Evolutionary conservation across 805 yeast species (phyloP).

Genomic region (Saccharomycopsis guyanensis): DNA sequence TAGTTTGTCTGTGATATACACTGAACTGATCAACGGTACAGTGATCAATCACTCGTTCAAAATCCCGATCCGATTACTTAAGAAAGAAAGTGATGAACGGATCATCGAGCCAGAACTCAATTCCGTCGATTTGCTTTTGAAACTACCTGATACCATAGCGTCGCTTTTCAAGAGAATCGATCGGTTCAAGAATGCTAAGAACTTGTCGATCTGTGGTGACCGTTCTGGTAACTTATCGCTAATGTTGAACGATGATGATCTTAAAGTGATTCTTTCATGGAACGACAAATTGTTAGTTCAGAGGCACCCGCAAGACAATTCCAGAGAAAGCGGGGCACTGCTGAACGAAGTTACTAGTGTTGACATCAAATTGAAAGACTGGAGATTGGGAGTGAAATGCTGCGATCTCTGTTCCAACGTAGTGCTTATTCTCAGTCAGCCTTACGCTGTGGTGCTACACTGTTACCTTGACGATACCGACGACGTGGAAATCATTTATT

Average conservation of each 20-base stretch:
- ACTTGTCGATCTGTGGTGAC: conserved; percentile 42
- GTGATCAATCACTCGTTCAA: conserved; percentile 57
- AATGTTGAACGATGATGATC: conserved; percentile 44
- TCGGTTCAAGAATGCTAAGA: conserved; percentile 43
- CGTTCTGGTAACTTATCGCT: conserved; percentile 43
- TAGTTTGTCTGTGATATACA: conserved; percentile 47
- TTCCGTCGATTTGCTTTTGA: conserved; percentile 47
- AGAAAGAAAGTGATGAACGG: conserved; percentile 43
- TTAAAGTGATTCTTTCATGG: conserved; percentile 50
- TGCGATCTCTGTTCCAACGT: conserved; percentile 56
- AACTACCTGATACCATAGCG: conserved; percentile 38
- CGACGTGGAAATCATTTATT: conserved; percentile 58
- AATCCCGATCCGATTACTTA: conserved; percentile 61
- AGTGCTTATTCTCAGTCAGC: conserved; percentile 48
- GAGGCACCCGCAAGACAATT: conserved; percentile 3
- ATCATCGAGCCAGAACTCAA: conserved; percentile 58
- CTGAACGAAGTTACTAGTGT: conserved; percentile 35
- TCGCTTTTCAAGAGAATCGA: conserved; percentile 56
- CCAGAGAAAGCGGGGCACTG: conserved; percentile 11
- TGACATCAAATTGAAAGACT: conserved; percentile 49
- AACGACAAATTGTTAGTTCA: conserved; percentile 43
- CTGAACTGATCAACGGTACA: conserved; percentile 34
- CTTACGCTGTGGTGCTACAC: conserved; percentile 55
- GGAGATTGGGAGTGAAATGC: conserved; percentile 58
- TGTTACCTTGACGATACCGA: conserved; percentile 59